Evolutionary conservation across 345 rosid species (phyloP), one percentile per base, ranked within the genome.

Genomic region (Gossypium ekmanianum): DNA sequence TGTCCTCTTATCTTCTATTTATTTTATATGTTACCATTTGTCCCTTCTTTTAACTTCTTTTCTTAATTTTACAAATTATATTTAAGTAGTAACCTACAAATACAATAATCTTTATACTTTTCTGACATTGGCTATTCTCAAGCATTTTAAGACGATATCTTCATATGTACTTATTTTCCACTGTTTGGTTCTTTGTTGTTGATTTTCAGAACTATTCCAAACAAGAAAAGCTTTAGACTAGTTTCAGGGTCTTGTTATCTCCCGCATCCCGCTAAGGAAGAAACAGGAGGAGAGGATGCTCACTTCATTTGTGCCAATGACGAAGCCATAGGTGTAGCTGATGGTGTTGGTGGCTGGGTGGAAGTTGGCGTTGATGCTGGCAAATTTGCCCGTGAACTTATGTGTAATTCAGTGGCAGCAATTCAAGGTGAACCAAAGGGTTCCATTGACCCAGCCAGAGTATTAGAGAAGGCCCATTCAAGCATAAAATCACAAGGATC

Each of bases 341-440:
- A 95, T 87, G 99, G 99, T 14, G 99, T 93, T 67, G 99, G 99
- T 34, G 99, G 99, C 66, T 95, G 99, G 99, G 99, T 98, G 7
- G 98, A 95, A 75, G 91, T 87, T 83, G 99, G 98, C 68, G 77
- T 95, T 75, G 87, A 95, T 81, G 79, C 99, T 1, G 99, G 98
- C 59, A 22, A 74, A 61, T 95, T 82, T 78, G 83, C 99, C 61
- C 91, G 94, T 77, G 94, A 93, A 76, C 92, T 95, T 41, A 95
- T 95, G 97, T 84, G 88, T 51, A 79, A 91, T 90, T 86, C 98
- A 12, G 92, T 93, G 41, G 39, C 76, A 74, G 99, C 91, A 3
- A 87, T 93, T 79, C 88, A 68, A 62, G 91, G 91, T 64, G 97
- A 84, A 74, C 85, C 91, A 11, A 84, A 84, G 66, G 91, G 90